Evolutionary conservation across 257 asterid genomes (phyloP).

Genomic region (Pogostemon cablin): DNA sequence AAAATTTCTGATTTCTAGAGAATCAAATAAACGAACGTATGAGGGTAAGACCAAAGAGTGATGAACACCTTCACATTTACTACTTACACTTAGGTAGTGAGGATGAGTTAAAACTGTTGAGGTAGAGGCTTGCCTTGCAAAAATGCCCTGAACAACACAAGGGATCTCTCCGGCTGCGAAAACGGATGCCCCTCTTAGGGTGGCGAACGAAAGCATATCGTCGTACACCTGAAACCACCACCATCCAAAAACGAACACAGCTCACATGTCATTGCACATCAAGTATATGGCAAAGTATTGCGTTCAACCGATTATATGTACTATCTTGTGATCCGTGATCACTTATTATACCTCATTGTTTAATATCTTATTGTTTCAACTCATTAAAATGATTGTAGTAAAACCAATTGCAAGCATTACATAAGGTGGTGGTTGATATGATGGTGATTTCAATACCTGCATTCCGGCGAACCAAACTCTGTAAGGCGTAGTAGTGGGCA

Average conservation of each 20-base stretch:
- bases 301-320: too few species aligned
- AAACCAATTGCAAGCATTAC: too few species aligned
- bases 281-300: too few species aligned
- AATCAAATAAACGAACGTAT: constrained; percentile 30
- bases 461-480: constrained; percentile 79
- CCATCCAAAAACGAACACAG: too few species aligned
- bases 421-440: too few species aligned
- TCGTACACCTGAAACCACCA: constrained; percentile 48
- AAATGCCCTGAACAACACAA: constrained; percentile 71
- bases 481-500: constrained; percentile 58
- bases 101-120: constrained; percentile 43
- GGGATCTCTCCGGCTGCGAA: constrained; percentile 83
- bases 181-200: constrained; percentile 82
- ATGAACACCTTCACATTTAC: constrained; percentile 32
- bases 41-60: background rate
- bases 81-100: constrained; percentile 36
- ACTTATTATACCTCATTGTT: too few species aligned
- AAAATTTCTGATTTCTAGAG: constrained; percentile 34
- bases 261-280: background rate
- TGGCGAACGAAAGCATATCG: constrained; percentile 61
- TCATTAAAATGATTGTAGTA: too few species aligned
- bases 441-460: constrained; percentile 54
- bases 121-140: constrained; percentile 72
- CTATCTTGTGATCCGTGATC: too few species aligned
- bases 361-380: too few species aligned